These are phyloP conservation scores for Tylopilus vinaceipallidus DNA, from an alignment of 768 basidiomycete genomes.

Conservation along the genomic window DNA sequence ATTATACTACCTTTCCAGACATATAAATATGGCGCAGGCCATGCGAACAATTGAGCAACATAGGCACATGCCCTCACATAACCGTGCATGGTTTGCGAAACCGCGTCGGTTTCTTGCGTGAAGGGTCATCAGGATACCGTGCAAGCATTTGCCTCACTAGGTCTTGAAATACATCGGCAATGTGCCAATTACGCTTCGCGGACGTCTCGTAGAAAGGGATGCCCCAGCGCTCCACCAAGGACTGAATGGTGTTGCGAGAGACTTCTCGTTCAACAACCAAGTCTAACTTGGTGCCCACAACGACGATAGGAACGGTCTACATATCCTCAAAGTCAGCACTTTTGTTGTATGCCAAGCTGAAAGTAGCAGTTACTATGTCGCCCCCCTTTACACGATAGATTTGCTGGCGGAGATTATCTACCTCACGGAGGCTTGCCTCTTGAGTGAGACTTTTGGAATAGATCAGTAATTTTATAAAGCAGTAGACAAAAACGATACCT, in stretches of 20 bases:
- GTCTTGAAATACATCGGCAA: conserved; percentile 75
- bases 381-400: conserved; percentile 78
- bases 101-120: conserved; percentile 30
- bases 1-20: conserved; percentile 6
- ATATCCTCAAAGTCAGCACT: conserved; percentile 7
- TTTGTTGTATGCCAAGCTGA: not conserved
- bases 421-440: conserved; percentile 76
- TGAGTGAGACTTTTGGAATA: conserved; percentile 61
- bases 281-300: conserved; percentile 86
- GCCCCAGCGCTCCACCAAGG: conserved; percentile 62
- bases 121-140: conserved; percentile 52
- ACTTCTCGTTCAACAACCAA: conserved; percentile 81
- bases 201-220: conserved; percentile 86
- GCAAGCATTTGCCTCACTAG: conserved; percentile 71
- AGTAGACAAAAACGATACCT: conserved; percentile 43
- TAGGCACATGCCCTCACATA: conserved; percentile 31
- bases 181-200: conserved; percentile 82
- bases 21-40: not conserved
- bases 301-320: conserved; percentile 72
- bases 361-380: conserved; percentile 45
- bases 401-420: conserved; percentile 77
- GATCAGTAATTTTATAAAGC: not conserved
- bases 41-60: conserved; percentile 5
- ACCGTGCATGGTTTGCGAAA: conserved; percentile 34
- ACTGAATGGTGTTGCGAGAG: conserved; percentile 57